These are phyloP conservation scores for Puccinellia tenuiflora DNA, from an alignment of 176 grass and related monocot genomes.

Conservation along the genomic window DNA sequence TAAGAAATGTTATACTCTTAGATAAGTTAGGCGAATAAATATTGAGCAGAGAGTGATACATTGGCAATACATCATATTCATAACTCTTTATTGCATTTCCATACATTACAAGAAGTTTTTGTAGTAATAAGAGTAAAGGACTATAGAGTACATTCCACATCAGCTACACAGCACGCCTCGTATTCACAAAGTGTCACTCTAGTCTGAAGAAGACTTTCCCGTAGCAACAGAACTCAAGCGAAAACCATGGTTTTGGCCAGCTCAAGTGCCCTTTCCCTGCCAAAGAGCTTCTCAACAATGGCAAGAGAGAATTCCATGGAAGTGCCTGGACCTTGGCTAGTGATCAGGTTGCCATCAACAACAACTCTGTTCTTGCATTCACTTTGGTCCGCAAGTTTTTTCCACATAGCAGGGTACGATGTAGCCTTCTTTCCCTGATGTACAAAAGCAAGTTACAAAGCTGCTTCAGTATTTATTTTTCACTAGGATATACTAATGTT, in stretches of 20 bases:
- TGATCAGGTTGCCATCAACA: conserved; percentile 71
- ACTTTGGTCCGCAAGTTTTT: conserved; percentile 59
- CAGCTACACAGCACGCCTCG: background rate
- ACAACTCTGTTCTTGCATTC: conserved; percentile 61
- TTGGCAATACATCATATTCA: background rate
- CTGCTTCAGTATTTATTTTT: background rate
- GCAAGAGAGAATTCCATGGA: conserved; percentile 57
- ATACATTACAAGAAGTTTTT: conserved; percentile 6
- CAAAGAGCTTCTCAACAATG: conserved; percentile 70
- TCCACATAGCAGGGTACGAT: conserved; percentile 62
- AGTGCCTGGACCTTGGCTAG: conserved; percentile 72
- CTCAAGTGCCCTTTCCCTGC: conserved; percentile 41
- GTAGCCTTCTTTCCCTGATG: conserved; percentile 74
- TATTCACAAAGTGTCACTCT: conserved; percentile 31
- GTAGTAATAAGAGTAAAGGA: background rate
- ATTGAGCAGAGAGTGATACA: background rate
- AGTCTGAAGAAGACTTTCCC: background rate
- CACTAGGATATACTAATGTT: background rate
- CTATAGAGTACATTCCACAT: background rate
- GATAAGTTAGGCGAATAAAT: background rate
- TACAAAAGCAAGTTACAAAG: background rate
- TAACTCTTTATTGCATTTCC: conserved; percentile 23
- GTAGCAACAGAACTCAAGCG: conserved; percentile 15
- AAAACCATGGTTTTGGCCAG: conserved; percentile 64
- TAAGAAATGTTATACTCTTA: background rate